These are phyloP conservation scores for Kodamaea nitidulidarum DNA, from an alignment of 805 yeast species.

Conservation along the genomic window DNA sequence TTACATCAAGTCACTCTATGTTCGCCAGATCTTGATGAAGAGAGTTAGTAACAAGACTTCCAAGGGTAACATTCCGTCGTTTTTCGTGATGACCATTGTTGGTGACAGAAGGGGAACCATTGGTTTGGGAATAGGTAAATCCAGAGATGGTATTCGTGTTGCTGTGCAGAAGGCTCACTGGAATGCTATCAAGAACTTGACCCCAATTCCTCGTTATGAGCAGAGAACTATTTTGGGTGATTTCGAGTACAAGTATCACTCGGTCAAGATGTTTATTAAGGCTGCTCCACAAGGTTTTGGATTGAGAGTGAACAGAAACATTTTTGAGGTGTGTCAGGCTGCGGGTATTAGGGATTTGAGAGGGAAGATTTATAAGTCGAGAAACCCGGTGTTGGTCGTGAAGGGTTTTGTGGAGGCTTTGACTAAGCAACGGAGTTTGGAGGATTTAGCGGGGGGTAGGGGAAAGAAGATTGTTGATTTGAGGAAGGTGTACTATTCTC, in stretches of 20 bases:
- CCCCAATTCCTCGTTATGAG: constrained; percentile 80
- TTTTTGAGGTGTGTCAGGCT: constrained; percentile 85
- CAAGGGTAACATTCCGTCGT: constrained; percentile 82
- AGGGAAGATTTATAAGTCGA: constrained; percentile 86
- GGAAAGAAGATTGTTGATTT: constrained; percentile 95
- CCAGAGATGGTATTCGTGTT: constrained; percentile 65
- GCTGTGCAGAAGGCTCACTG: constrained; percentile 85
- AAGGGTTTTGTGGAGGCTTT: constrained; percentile 88
- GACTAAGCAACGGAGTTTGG: constrained; percentile 71
- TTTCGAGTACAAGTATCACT: constrained; percentile 78
- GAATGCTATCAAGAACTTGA: constrained; percentile 86
- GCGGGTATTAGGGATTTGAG: constrained; percentile 92
- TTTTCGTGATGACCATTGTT: constrained; percentile 80
- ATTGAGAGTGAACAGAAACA: constrained; percentile 81
- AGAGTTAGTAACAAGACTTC: constrained; percentile 88
- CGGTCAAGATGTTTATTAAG: constrained; percentile 74
- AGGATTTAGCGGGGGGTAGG: constrained; percentile 83
- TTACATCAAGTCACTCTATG: constrained; percentile 57
- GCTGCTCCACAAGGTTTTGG: constrained; percentile 94
- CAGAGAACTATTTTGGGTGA: constrained; percentile 87
- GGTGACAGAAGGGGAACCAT: constrained; percentile 93
- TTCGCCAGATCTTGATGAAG: constrained; percentile 68
- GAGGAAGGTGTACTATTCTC: constrained; percentile 79
- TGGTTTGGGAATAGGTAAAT: constrained; percentile 94
- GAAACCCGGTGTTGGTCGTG: constrained; percentile 92